Percentiles rank a stretch among this genome's conserved stretches.
Evolutionary conservation across 2,329 filamentous ascomycete genomes (phyloP).

Genomic region (Chlorencoelia australis): DNA sequence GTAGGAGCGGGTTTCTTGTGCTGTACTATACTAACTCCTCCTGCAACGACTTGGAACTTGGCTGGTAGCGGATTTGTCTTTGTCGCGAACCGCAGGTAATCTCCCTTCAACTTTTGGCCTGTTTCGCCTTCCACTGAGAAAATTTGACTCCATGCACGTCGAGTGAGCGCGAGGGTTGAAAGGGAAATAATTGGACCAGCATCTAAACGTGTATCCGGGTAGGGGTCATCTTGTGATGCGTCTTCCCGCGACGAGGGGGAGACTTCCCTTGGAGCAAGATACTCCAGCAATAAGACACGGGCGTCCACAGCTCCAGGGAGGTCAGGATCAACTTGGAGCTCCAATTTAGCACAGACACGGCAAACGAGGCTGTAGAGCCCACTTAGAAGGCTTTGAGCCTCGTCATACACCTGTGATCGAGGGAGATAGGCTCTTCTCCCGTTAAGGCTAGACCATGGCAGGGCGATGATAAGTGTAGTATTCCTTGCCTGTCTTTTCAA

Average conservation of each 20-base stretch:
- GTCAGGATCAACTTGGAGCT: slow-evolving; percentile 49
- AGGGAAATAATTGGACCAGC: slow-evolving; percentile 34
- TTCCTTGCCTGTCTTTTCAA: slow-evolving; percentile 32
- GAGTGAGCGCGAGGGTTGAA: slow-evolving; percentile 40
- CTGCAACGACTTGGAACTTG: slow-evolving; percentile 41
- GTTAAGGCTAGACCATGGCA: slow-evolving; percentile 47
- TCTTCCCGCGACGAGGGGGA: slow-evolving; percentile 16
- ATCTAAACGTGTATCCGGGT: slow-evolving; percentile 25
- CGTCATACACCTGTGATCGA: slow-evolving; percentile 46
- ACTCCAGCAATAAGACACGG: slow-evolving; percentile 63
- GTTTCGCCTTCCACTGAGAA: slow-evolving; percentile 57
- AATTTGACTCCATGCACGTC: slow-evolving; percentile 52
- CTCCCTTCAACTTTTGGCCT: slow-evolving; percentile 46
- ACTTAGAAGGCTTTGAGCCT: slow-evolving; percentile 65
- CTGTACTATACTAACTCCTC: slow-evolving; percentile 39
- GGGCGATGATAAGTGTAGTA: slow-evolving; percentile 37
- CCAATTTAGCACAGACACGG: slow-evolving; percentile 51
- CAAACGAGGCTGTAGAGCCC: slow-evolving; percentile 71
- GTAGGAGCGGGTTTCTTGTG: slow-evolving; percentile 1
- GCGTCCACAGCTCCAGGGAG: slow-evolving; percentile 64
- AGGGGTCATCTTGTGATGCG: slow-evolving; percentile 9
- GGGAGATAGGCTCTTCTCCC: slow-evolving; percentile 39
- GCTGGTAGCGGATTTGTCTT: slow-evolving; percentile 38
- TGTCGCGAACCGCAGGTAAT: slow-evolving; percentile 39
- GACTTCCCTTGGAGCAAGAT: slow-evolving; percentile 36